Base-by-base conservation (phyloP, 163 green algal species). In the Chloromonas sp. region DNA sequence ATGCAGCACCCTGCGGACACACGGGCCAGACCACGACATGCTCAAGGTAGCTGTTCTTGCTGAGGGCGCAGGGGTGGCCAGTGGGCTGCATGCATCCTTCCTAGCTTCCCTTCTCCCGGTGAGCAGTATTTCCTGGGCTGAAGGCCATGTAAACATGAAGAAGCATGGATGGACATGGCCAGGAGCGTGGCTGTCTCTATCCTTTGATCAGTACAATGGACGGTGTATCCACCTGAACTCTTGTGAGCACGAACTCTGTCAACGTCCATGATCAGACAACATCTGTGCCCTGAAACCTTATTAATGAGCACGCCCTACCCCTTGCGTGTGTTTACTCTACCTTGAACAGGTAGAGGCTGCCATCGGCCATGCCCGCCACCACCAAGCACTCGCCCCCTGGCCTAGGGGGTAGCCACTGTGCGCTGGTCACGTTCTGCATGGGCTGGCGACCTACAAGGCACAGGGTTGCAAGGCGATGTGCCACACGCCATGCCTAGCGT, bases 261-360 rank as follows among this genome's bases (percentile, higher is more conserved):
- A 36, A 36, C 36, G 36, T 36, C 36, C 36, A 36, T 36, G 36
- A 36, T 36, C 36, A 36, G 36, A 36, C 36, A 36, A 36, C 36
- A 36, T 36, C 36, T 36, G 36, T 36, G 36, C 36, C 36, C 36
- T 36, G 36, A 36, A 36, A 36, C 36, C 36, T 36, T 36, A 36
- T 36, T 36, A 36, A 36, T 36, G 36, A 36, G 36, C 36, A 36
- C 36, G 36, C 36, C 36, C 36, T 36, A 36, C 36, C 36, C 36
- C 36, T 36, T 36, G 36, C 36, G 36, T 36, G 36, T 36, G 36
- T 36, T 36, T 36, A 36, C 36, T 36, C 36, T 36, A 93, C 90
- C 87, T 91, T 92, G 91, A 92, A 92, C 3, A 94, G 2, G 85
- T 93, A 93, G 0, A 94, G 80, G 82, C 91, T 86, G 2, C 91